Base-by-base conservation (phyloP, 1,139 yeast genomes). In the Saccharomycopsis crataegensis region DNA sequence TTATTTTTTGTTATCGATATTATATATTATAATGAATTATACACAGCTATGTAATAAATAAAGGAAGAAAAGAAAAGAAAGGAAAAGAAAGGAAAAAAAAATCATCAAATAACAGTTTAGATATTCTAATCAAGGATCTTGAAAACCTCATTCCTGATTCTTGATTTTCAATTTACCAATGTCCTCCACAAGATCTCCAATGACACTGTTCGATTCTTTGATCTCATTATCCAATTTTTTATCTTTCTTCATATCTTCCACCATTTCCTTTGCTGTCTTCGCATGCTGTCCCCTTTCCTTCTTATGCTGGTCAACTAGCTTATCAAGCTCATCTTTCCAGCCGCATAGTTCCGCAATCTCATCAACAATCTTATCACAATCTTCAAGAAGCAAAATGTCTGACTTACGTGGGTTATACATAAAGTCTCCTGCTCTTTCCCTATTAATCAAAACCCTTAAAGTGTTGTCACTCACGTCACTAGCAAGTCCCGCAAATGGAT, bases 401-500 rank as follows among this genome's bases (percentile, higher is more conserved):
- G 74, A 61, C 36, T 75, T 67, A 57, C 95, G 72, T 5, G 75
- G 71, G 9, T 76, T 72, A 11, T 68, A 57, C 51, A 70, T 69
- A 61, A 85, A 85, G 59, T 80, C 84, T 0, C 98, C 98, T 4
- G 88, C 97, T 0, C 70, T 63, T 57, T 87, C 96, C 55, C 77
- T 75, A 64, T 93, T 91, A 38, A 89, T 76, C 57, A 91, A 72
- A 0, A 85, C 80, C 56, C 98, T 72, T 6, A 74, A 65, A n/a
- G 79, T 69, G 1, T 68, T 63, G 1, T 62, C 60, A 2, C 73
- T 74, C 0, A 84, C 78, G 62, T 86, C 89, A 3, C 78, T 70
- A 0, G 96, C 96, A 49, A 91, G 70, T 8, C 81, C 73, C 0
- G 97, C 96, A 74, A 91, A 93, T 1, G 99, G 99, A 58, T 79